These are phyloP conservation scores for Porpolomopsis calyptriformis DNA, from an alignment of 768 basidiomycete species.

Conservation along the genomic window DNA sequence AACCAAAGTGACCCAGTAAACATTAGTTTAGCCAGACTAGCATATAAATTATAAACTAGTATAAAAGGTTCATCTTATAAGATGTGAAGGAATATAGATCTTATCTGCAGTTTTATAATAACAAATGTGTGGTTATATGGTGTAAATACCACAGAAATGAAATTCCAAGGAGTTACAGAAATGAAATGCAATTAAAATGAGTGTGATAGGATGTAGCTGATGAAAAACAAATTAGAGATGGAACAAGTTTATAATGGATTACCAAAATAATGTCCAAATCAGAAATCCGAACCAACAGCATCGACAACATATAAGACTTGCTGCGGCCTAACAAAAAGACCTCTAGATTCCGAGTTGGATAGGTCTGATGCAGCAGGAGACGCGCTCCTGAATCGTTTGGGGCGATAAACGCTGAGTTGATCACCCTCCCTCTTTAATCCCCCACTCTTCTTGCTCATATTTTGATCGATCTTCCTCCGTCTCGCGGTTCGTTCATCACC, in stretches of 20 bases:
- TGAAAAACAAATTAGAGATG: neutral
- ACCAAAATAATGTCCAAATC: too few species aligned
- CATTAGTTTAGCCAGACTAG: too few species aligned
- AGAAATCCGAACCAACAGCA: slow-evolving; percentile 61
- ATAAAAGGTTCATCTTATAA: too few species aligned
- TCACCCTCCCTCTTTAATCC: slow-evolving; percentile 34
- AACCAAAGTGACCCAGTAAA: too few species aligned
- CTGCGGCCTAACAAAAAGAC: slow-evolving; percentile 75
- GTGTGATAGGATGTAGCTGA: neutral
- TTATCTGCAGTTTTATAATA: too few species aligned
- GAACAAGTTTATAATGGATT: too few species aligned
- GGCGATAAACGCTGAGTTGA: slow-evolving; percentile 40
- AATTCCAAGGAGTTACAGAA: too few species aligned
- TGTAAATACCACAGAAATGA: too few species aligned
- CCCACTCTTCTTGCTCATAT: slow-evolving; percentile 20
- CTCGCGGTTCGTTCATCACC: slow-evolving; percentile 39
- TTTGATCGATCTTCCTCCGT: slow-evolving; percentile 32
- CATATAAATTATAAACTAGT: too few species aligned
- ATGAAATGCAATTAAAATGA: slow-evolving; percentile 13
- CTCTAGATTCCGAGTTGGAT: slow-evolving; percentile 49
- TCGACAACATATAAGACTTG: slow-evolving; percentile 83
- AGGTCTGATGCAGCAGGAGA: slow-evolving; percentile 54
- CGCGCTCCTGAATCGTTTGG: slow-evolving; percentile 59
- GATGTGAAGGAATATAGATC: too few species aligned
- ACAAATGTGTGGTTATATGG: too few species aligned